Conservation (phyloP, 1,284 basidiomycete genomes). For the Golubevia sp. region DNA sequence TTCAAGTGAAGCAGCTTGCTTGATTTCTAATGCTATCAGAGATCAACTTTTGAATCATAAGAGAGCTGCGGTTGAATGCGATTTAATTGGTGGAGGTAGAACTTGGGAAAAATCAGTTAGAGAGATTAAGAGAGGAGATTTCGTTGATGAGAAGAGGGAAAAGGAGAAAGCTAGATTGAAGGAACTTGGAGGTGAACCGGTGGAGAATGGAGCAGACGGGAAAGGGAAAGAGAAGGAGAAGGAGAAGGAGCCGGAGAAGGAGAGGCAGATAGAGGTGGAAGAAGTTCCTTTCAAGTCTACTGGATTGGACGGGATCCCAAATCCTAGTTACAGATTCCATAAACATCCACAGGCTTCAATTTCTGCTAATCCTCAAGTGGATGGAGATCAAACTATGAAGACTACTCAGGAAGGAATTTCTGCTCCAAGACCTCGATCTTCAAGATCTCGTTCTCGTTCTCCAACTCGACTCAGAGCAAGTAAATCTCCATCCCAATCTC, state of each 20-base stretch:
- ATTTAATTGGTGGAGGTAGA: constrained; percentile 39
- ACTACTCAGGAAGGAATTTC: no score
- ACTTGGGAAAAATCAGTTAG: constrained; percentile 38
- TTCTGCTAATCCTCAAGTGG: background rate
- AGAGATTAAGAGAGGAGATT: constrained; percentile 24
- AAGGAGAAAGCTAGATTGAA: constrained; percentile 2
- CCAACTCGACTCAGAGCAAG: background rate
- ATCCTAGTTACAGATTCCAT: no score
- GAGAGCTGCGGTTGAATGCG: constrained; percentile 46
- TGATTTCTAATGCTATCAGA: constrained; percentile 49
- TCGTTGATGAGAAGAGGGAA: constrained; percentile 13
- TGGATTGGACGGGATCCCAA: no score
- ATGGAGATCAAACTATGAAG: background rate
- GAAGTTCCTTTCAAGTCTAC: no score
- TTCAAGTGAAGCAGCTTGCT: constrained; percentile 38
- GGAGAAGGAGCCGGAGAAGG: constrained; percentile 2
- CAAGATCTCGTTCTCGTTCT: background rate
- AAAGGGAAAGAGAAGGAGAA: background rate
- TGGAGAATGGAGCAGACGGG: background rate
- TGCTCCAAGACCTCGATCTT: background rate
- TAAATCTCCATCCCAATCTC: background rate
- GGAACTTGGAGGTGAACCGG: constrained; percentile 1
- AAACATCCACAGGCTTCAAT: no score
- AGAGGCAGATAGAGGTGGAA: background rate
- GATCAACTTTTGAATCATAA: constrained; percentile 55